These are phyloP conservation scores for Tolypocladium inflatum DNA, from an alignment of 2,329 filamentous ascomycete species.

Conservation along the genomic window DNA sequence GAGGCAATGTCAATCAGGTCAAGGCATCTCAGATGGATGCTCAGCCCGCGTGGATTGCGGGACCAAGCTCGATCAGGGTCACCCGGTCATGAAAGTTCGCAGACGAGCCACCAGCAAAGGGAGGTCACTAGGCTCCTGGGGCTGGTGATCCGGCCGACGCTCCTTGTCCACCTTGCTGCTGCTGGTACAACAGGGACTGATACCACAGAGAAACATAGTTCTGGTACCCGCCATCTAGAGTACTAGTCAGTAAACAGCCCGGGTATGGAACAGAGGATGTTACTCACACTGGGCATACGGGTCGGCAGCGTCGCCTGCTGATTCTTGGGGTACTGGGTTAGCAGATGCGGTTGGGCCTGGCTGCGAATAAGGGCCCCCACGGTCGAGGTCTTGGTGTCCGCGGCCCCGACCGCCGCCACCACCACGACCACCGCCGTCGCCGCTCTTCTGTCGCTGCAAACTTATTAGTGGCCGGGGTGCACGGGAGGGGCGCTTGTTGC, in stretches of 20 bases:
- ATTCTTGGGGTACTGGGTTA: constrained; percentile 32
- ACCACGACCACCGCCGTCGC: constrained; percentile 35
- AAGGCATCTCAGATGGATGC: constrained; percentile 19
- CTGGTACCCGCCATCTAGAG: constrained; percentile 66
- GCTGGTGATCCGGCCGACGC: constrained; percentile 24
- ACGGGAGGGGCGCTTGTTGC: background rate
- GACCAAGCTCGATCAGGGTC: constrained; percentile 20
- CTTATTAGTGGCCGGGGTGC: constrained; percentile 16
- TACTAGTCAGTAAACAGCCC: constrained; percentile 9
- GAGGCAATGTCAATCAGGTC: constrained; percentile 21
- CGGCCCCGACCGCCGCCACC: constrained; percentile 30
- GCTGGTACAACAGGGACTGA: constrained; percentile 48
- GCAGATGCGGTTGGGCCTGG: constrained; percentile 30
- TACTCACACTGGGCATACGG: constrained; percentile 67
- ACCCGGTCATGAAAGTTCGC: constrained; percentile 18
- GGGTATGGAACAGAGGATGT: background rate
- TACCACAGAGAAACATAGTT: constrained; percentile 77
- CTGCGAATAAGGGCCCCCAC: constrained; percentile 41
- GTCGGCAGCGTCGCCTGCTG: constrained; percentile 46
- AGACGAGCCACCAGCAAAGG: constrained; percentile 8
- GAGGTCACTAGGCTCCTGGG: constrained; percentile 27
- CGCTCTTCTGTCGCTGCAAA: constrained; percentile 43
- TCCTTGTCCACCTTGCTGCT: constrained; percentile 28
- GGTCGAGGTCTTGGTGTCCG: constrained; percentile 44
- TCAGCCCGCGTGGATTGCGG: constrained; percentile 3